Percentiles rank a stretch among this genome's conserved stretches.
Conservation (phyloP, 1,284 basidiomycete species). For the Apiotrichum mycotoxinovorans region DNA sequence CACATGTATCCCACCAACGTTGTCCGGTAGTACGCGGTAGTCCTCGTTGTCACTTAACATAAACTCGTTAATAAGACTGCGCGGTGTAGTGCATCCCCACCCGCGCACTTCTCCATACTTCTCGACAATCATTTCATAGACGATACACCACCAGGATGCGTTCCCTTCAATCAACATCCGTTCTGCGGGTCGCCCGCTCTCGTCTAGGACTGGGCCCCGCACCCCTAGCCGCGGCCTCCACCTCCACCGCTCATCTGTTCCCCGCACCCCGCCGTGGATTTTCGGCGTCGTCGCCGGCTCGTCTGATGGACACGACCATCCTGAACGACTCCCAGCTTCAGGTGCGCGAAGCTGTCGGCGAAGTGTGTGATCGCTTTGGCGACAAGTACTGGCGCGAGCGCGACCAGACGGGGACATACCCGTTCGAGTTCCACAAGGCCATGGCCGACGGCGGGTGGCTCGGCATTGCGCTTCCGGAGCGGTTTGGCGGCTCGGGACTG, state of each 20-base stretch:
- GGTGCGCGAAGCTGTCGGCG: slow-evolving; percentile 13
- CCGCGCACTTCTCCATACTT: neutral
- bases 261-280: neutral
- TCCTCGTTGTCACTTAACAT: too few species aligned
- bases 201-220: neutral
- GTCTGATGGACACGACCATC: slow-evolving; percentile 19
- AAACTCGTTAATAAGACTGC: neutral
- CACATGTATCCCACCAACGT: neutral
- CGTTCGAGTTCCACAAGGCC: slow-evolving; percentile 22
- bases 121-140: neutral
- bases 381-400: slow-evolving; percentile 22
- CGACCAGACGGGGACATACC: slow-evolving; percentile 13
- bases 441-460: slow-evolving; percentile 19
- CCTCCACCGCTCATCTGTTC: neutral
- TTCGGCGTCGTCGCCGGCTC: neutral
- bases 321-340: slow-evolving; percentile 18
- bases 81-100: neutral
- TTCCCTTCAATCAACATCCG: neutral
- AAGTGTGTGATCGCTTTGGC: slow-evolving; percentile 6
- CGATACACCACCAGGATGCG: neutral
- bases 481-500: slow-evolving; percentile 16
- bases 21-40: too few species aligned
- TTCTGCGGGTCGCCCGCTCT: neutral
- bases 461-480: slow-evolving; percentile 17
- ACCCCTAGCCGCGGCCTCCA: neutral